Evolutionary conservation across 108 stramenopile species (phyloP), one percentile per base, ranked within the genome.

Genomic region (Pinguiococcus pyrenoidosus): DNA sequence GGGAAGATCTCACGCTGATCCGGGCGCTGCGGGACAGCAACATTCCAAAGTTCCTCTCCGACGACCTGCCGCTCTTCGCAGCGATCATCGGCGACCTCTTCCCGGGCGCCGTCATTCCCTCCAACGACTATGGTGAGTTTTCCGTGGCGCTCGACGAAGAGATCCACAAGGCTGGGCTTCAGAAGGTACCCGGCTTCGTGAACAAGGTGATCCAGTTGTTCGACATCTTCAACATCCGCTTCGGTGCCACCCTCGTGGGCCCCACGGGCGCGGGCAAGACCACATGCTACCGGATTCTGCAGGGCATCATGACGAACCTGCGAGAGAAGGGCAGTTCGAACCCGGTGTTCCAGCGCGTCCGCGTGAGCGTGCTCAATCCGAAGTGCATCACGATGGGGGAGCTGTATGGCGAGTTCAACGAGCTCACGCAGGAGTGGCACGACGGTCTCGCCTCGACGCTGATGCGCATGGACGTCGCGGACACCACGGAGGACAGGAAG

Each of bases 331-430:
- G 70, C 26, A 32, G 32, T 0, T 22, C 14, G 1, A 70, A 75
- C 57, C 60, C 59, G 23, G 50, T 44, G 23, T 75, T 71, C 32
- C 71, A 77, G 64, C n/a, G n/a, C n/a, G n/a, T n/a, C n/a, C n/a
- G n/a, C n/a, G 49, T 43, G 43, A 46, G 14, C 9, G 52, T 78
- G 12, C 68, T 78, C 23, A 78, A 78, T 29, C 77, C 77, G 18
- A 77, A 77, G 66, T 73, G 77, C 65, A 78, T 78, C 44, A 75
- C 77, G 16, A 78, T 78, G 77, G 77, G 77, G 1, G 77, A 78
- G 68, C 74, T 78, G n/a, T 78, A 78, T 45, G 77, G 77, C 10
- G 77, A 78, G 49, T 66, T 75, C 64, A 71, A 68, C 43, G 36
- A 29, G 30, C 49, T 78, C 0, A 78, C 77, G 3, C 77, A 75